These are phyloP conservation scores for Casuarina equisetifolia DNA, from an alignment of 306 rosid species.

Conservation along the genomic window DNA sequence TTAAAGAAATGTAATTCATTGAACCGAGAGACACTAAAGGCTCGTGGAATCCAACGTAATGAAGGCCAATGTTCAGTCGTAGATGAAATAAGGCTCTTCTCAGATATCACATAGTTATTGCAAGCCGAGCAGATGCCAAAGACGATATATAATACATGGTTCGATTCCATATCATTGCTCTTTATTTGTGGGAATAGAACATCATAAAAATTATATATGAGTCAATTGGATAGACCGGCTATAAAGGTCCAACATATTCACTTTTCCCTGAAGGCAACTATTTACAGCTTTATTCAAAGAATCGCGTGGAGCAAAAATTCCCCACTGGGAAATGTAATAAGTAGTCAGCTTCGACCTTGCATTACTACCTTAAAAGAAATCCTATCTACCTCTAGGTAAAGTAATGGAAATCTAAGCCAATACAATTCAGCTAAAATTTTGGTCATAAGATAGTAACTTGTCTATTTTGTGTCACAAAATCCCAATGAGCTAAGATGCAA, in stretches of 20 bases:
- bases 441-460: background rate
- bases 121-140: background rate
- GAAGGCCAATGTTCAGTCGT: background rate
- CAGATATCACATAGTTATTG: background rate
- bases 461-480: background rate
- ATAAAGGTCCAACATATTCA: background rate
- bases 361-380: background rate
- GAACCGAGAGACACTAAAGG: constrained; percentile 8
- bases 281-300: background rate
- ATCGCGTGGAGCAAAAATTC: background rate
- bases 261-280: background rate
- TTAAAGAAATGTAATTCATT: constrained; percentile 4
- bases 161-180: background rate
- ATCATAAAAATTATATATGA: background rate
- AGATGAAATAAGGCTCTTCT: background rate
- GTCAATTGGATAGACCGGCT: background rate
- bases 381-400: background rate
- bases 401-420: background rate
- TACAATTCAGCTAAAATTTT: background rate
- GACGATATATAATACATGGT: background rate
- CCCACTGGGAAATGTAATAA: background rate
- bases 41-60: constrained; percentile 13
- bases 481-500: background rate
- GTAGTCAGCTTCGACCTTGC: background rate
- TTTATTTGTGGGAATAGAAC: background rate